A percentile compares a stretch with the other conserved stretches of the same genome.
Evolutionary conservation across 75 land plant species (phyloP).

Genomic region (Picea glauca): DNA sequence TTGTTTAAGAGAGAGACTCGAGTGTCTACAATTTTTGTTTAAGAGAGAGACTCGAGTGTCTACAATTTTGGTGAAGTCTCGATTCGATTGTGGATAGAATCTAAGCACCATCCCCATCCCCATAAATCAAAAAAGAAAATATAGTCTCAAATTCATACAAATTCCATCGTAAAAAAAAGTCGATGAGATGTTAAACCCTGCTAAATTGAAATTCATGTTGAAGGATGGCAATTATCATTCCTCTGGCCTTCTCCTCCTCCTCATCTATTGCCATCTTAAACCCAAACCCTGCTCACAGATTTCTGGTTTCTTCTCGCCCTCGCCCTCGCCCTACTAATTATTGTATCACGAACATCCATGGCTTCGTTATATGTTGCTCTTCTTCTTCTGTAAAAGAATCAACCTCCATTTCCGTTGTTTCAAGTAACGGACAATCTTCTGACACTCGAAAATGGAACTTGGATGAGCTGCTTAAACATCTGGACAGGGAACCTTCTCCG

Average conservation of each 20-base stretch:
- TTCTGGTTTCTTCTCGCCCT: neutral
- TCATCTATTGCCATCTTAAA: neutral
- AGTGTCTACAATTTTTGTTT: too few species aligned
- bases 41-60: too few species aligned
- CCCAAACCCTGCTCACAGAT: neutral
- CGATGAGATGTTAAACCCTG: too few species aligned
- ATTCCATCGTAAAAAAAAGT: too few species aligned
- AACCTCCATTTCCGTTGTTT: neutral
- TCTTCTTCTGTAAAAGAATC: slow-evolving; percentile 6
- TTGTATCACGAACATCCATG: neutral
- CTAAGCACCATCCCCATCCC: too few species aligned
- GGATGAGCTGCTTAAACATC: neutral
- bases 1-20: too few species aligned
- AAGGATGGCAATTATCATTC: neutral
- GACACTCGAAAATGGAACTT: neutral
- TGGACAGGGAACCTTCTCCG: slow-evolving; percentile 14
- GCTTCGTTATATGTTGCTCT: neutral
- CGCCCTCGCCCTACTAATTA: neutral
- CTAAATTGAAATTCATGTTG: neutral
- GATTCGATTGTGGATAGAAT: too few species aligned
- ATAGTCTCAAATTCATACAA: too few species aligned
- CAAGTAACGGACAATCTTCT: neutral
- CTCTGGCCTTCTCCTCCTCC: neutral
- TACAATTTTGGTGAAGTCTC: too few species aligned
- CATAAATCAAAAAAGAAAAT: too few species aligned